These are phyloP conservation scores for Arthrobotrys entomopaga DNA, from an alignment of 2,329 filamentous ascomycete genomes.

Conservation along the genomic window DNA sequence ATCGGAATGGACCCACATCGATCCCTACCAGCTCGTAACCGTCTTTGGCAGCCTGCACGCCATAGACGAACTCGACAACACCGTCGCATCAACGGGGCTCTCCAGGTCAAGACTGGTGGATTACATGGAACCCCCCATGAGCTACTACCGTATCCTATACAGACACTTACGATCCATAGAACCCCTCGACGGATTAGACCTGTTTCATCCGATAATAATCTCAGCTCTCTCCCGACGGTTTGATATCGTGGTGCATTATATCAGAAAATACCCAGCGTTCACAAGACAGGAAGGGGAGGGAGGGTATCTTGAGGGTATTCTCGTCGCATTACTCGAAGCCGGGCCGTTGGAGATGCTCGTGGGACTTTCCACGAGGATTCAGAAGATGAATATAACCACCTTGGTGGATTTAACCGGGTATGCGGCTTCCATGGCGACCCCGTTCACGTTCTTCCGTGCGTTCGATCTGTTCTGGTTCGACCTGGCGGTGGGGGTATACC, in stretches of 20 bases:
- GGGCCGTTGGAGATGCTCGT: neutral
- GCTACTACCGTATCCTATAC: neutral
- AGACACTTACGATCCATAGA: neutral
- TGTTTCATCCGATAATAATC: neutral
- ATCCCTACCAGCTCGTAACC: slow-evolving; percentile 7
- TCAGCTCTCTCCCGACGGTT: neutral
- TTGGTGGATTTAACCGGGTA: neutral
- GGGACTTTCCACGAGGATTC: neutral
- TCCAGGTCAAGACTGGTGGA: neutral
- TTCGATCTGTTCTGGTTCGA: neutral
- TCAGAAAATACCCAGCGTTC: neutral
- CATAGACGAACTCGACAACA: neutral
- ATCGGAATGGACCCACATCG: slow-evolving; percentile 9
- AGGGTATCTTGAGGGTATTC: neutral
- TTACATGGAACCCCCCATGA: neutral
- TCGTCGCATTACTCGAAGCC: neutral
- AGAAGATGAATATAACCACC: neutral
- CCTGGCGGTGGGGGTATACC: neutral
- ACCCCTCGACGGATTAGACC: neutral
- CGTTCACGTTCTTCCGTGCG: neutral
- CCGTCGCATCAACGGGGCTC: neutral
- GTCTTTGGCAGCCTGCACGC: slow-evolving; percentile 1
- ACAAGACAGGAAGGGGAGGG: slow-evolving; percentile 3
- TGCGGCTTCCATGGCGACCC: neutral
- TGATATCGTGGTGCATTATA: neutral